phyloP scores from a whole-genome alignment of 2,329 filamentous ascomycete genomes.

The Cladophialophora exuberans region DNA sequence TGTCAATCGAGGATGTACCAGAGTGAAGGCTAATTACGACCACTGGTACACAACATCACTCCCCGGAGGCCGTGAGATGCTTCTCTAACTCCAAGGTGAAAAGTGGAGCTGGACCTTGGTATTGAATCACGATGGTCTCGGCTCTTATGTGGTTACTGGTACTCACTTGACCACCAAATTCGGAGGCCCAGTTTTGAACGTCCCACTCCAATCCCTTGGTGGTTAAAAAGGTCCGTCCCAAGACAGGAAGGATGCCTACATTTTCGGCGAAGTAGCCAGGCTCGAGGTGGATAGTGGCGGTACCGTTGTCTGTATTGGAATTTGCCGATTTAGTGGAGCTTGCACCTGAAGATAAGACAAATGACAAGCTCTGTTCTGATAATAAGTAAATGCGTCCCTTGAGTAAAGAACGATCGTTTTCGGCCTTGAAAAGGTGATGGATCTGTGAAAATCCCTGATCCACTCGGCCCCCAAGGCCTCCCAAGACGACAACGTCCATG shows the following conservation, averaged over 20 bases:
- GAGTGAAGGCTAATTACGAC: neutral
- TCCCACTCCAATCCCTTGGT: slow-evolving; percentile 90
- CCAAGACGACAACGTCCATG: slow-evolving; percentile 75
- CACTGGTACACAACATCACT: neutral
- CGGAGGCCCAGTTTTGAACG: slow-evolving; percentile 76
- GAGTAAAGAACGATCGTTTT: slow-evolving; percentile 44
- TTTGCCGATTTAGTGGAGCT: neutral
- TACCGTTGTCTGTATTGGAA: slow-evolving; percentile 47
- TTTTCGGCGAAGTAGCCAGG: slow-evolving; percentile 69
- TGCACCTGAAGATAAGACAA: slow-evolving; percentile 60
- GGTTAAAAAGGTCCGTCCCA: slow-evolving; percentile 75
- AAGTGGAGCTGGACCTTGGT: slow-evolving; percentile 60
- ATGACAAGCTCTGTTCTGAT: slow-evolving; percentile 78
- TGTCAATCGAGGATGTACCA: too few relatives aligned
- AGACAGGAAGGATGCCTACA: slow-evolving; percentile 83
- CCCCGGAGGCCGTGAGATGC: slow-evolving; percentile 33
- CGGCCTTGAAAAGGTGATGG: slow-evolving; percentile 72
- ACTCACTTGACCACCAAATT: slow-evolving; percentile 73
- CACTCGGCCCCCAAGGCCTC: slow-evolving; percentile 84
- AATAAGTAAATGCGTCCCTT: slow-evolving; percentile 73
- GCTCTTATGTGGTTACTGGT: slow-evolving; percentile 78
- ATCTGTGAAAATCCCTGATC: slow-evolving; percentile 91
- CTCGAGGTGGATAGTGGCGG: slow-evolving; percentile 68
- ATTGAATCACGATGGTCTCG: slow-evolving; percentile 59
- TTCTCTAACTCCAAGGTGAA: slow-evolving; percentile 71